These are phyloP conservation scores for Flaveria bidentis DNA, from an alignment of 129 eudicot genomes.

Conservation along the genomic window DNA sequence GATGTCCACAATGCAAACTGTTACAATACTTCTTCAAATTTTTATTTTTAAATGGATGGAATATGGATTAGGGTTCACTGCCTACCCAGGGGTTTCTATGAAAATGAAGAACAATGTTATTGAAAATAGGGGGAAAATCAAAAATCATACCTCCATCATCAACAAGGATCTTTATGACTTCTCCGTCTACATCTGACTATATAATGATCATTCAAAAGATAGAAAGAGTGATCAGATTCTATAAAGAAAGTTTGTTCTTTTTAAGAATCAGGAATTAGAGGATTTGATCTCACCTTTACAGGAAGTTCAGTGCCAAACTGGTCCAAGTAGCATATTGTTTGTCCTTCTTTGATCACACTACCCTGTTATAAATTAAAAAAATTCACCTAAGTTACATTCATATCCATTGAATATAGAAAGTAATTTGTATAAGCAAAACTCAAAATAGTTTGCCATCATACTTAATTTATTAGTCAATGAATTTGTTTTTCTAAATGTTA, in stretches of 20 bases:
- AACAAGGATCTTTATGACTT: slow-evolving; percentile 65
- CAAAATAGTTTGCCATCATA: background rate
- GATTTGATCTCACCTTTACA: slow-evolving; percentile 46
- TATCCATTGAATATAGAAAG: background rate
- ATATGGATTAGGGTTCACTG: no score
- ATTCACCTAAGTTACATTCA: slow-evolving; percentile 11
- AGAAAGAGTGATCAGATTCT: slow-evolving; percentile 3
- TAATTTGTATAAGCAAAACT: slow-evolving; percentile 2
- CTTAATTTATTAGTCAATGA: background rate
- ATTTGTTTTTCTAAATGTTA: background rate
- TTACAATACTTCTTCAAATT: no score
- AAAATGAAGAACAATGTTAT: background rate
- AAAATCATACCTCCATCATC: slow-evolving; percentile 62
- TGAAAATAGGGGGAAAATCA: background rate
- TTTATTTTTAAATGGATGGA: no score
- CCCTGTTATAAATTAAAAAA: slow-evolving; percentile 43
- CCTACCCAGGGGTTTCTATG: background rate
- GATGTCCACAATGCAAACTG: no score
- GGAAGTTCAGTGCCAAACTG: slow-evolving; percentile 66
- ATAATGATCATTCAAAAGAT: slow-evolving; percentile 16
- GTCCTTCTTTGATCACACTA: slow-evolving; percentile 66
- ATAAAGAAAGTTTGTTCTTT: background rate
- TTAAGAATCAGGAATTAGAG: background rate
- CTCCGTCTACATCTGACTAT: slow-evolving; percentile 79
- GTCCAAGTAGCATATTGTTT: slow-evolving; percentile 66